These are phyloP conservation scores for Globisporangium acanthophoron DNA, from an alignment of 352 stramenopile genomes.

Conservation along the genomic window DNA sequence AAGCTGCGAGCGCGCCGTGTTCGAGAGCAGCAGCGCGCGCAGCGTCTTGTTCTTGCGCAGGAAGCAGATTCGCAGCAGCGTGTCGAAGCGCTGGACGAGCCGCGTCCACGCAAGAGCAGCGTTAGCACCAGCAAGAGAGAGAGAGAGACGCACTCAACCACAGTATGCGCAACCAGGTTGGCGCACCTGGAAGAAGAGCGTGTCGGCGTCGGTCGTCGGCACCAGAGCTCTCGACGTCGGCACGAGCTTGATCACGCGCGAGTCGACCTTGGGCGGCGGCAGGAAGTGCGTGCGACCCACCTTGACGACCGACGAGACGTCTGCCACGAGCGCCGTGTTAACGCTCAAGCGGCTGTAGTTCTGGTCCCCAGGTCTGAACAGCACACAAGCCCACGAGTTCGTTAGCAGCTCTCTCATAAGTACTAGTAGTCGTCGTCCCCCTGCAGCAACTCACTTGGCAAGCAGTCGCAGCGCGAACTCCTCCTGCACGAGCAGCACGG, in stretches of 20 bases:
- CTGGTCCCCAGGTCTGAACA: constrained; percentile 47
- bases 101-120: too few relatives aligned
- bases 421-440: too few relatives aligned
- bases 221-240: constrained; percentile 14
- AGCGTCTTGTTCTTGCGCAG: constrained; percentile 86
- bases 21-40: constrained; percentile 59
- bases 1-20: constrained; percentile 41
- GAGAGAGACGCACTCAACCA: background rate
- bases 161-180: background rate
- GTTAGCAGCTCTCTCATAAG: background rate
- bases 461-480: constrained; percentile 77
- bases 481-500: constrained; percentile 79
- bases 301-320: constrained; percentile 55
- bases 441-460: constrained; percentile 35
- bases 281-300: constrained; percentile 64
- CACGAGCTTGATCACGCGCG: constrained; percentile 68
- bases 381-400: background rate
- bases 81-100: constrained; percentile 54
- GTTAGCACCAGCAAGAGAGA: background rate
- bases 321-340: constrained; percentile 68
- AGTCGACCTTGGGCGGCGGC: constrained; percentile 80
- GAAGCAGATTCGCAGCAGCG: constrained; percentile 70
- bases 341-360: constrained; percentile 80
- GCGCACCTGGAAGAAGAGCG: constrained; percentile 47
- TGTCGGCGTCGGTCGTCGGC: constrained; percentile 20